Percentiles rank a stretch among this genome's conserved stretches.
Conservation (phyloP, 441 rosid species). For the Erodium trifolium region DNA sequence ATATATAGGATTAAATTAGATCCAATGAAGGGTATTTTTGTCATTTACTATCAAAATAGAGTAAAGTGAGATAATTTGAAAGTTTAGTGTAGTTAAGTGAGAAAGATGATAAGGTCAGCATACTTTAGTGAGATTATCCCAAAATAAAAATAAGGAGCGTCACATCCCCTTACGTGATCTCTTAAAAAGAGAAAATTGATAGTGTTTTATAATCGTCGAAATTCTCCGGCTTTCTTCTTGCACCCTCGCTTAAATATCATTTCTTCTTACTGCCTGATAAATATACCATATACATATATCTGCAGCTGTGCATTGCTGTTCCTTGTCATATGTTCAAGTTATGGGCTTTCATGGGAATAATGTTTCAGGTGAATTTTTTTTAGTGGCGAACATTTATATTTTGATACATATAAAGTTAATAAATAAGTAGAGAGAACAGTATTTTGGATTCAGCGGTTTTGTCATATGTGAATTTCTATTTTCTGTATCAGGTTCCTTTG, state of each 20-base stretch:
- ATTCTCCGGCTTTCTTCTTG: neutral
- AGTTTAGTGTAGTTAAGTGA: too few species aligned
- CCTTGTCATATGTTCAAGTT: constrained; percentile 66
- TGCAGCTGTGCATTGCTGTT: constrained; percentile 73
- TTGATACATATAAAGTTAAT: neutral
- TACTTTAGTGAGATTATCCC: too few species aligned
- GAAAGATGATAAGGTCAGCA: too few species aligned
- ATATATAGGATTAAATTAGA: too few species aligned
- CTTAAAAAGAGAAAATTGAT: neutral
- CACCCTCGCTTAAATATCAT: neutral
- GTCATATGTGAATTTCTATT: neutral
- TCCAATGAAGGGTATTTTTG: too few species aligned
- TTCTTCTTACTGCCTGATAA: neutral
- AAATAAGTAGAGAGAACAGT: neutral
- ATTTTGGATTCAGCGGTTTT: neutral
- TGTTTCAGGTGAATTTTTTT: constrained; percentile 52
- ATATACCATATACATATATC: constrained; percentile 5
- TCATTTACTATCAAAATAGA: too few species aligned
- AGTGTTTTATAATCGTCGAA: neutral
- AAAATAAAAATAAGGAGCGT: neutral
- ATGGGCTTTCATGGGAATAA: constrained; percentile 68
- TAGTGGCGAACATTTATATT: neutral
- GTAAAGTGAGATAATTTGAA: too few species aligned
- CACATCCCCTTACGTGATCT: neutral
- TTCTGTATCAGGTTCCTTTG: constrained; percentile 46